Conservation (phyloP, 208 protist species). For the Leishmania guyanensis region DNA sequence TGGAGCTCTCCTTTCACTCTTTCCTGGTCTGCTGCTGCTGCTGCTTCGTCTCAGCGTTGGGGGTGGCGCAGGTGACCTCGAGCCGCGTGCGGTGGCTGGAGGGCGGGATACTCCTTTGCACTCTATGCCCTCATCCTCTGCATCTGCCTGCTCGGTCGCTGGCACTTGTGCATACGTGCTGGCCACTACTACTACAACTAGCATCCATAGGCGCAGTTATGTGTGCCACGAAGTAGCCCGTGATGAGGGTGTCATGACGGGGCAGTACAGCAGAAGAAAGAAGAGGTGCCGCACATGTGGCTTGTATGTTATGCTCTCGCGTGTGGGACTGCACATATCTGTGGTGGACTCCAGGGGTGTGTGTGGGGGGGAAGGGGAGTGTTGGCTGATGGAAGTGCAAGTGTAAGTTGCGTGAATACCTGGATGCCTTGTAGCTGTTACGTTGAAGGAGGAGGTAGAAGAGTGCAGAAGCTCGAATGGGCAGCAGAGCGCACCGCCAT, state of each 20-base stretch:
- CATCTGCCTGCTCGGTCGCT: conserved; percentile 43
- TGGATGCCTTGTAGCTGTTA: background rate
- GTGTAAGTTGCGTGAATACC: background rate
- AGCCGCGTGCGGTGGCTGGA: conserved; percentile 67
- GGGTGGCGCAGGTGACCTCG: conserved; percentile 45
- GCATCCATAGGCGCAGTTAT: background rate
- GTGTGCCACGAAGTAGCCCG: background rate
- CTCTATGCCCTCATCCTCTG: conserved; percentile 51
- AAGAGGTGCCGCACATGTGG: background rate
- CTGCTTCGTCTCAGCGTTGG: conserved; percentile 64
- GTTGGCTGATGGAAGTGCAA: background rate
- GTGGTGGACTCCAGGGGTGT: background rate
- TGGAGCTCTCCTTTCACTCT: conserved; percentile 68
- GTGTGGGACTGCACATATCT: conserved; percentile 1
- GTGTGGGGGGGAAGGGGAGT: background rate
- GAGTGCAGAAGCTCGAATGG: background rate
- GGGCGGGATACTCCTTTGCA: conserved; percentile 18
- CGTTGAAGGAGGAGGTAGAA: background rate
- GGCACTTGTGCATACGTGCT: conserved; percentile 33
- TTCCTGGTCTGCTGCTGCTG: conserved; percentile 63
- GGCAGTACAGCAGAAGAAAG: background rate
- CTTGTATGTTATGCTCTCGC: no score
- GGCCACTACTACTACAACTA: background rate
- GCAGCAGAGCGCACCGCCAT: background rate
- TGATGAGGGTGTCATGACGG: background rate